phyloP scores from a whole-genome alignment of 1,284 basidiomycete species.

The Malassezia nana region DNA sequence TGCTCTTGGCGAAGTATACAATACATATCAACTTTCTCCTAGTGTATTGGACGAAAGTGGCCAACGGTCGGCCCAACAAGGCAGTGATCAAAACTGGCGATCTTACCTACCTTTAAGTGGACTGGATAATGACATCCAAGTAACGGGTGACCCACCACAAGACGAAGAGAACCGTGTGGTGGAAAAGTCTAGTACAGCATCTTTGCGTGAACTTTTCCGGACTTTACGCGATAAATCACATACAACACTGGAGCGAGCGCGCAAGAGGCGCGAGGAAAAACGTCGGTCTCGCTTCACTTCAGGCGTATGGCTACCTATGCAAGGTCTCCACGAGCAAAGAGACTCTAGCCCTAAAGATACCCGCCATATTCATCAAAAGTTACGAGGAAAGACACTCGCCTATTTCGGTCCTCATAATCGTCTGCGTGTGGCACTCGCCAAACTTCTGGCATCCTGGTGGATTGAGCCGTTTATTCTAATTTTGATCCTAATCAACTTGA shows the following conservation, averaged over 20 bases:
- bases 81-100: neutral
- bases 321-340: neutral
- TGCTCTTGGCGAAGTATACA: constrained; percentile 8
- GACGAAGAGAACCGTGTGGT: constrained; percentile 3
- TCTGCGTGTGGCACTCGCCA: constrained; percentile 23
- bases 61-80: neutral
- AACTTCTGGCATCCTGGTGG: constrained; percentile 54
- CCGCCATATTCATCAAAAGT: neutral
- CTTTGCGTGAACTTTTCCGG: neutral
- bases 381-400: constrained; percentile 72
- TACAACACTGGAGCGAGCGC: neutral
- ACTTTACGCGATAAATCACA: neutral
- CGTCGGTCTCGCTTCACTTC: neutral
- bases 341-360: neutral
- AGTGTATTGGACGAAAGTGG: neutral
- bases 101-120: constrained; percentile 6
- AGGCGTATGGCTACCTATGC: constrained; percentile 13
- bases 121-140: neutral
- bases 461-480: constrained; percentile 76
- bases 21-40: constrained; percentile 5
- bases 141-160: neutral
- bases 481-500: constrained; percentile 73
- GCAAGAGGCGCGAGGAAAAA: neutral
- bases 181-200: neutral
- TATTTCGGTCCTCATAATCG: constrained; percentile 58